Base-by-base conservation (phyloP, 2,329 filamentous ascomycete species). In the Aspergillus niger region DNA sequence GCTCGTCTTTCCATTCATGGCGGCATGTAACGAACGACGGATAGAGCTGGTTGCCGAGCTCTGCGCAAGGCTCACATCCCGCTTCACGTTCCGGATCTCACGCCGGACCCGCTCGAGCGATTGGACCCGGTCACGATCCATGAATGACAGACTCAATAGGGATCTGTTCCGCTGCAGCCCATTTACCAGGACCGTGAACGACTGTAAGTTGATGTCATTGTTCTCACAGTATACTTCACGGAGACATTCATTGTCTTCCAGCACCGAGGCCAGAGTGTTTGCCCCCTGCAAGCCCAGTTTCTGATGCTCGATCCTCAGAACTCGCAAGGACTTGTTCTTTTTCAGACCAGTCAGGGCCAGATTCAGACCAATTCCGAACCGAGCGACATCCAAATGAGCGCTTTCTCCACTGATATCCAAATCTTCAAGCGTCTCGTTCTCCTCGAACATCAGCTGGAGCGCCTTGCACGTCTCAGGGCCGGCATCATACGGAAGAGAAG, bases 381-480 rank as follows among this genome's bases (percentile, higher is more conserved):
- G 84, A 3, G 87, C 87, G 3, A 86, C 86, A 68, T 91, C 89
- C n/a, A 91, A 74, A 66, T 89, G 85, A 5, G 89, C 88, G 65
- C 88, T 86, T 67, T 91, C 89, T 8, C 89, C 89, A 26, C 88
- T 90, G 48, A 91, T 87, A 70, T 91, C 86, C 11, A 91, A 76
- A 70, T 87, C 86, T 65, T 87, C 81, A 2, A 91, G 76, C 0
- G 85, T 86, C n/a, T 80, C 80, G 62, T 91, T 91, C 55, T 88
- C 83, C 36, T 86, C 84, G 66, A 91, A 88, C 75, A 91, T 83
- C 53, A 80, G 73, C 63, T 86, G 83, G 58, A 91, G 73, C 13
- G 85, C 83, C 61, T 84, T 82, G 67, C 87, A 90, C 0, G 88
- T 91, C 59, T 89, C 86, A 8, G 85, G 83, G 8, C 85, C 84